Evolutionary conservation across 2,329 filamentous ascomycete species (phyloP).

Genomic region (Leptodontidium sp.): DNA sequence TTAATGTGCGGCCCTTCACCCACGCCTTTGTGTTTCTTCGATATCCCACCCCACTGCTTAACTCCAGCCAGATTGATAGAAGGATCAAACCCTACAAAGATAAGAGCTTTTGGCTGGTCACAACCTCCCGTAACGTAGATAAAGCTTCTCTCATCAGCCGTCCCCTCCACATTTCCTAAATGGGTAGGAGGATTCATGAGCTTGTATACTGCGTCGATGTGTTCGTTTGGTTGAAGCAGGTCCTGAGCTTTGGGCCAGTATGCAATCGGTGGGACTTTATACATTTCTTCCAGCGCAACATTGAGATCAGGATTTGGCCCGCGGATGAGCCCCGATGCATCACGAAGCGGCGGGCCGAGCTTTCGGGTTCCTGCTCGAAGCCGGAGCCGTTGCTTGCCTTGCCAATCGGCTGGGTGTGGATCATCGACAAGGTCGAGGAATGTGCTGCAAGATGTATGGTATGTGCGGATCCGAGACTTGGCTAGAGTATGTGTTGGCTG

Average conservation of each 20-base stretch:
- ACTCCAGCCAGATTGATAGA: constrained; percentile 47
- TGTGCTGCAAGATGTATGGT: constrained; percentile 59
- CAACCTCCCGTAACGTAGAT: constrained; percentile 52
- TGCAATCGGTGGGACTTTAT: constrained; percentile 33
- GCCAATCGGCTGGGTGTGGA: constrained; percentile 48
- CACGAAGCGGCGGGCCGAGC: constrained; percentile 44
- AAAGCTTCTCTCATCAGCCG: constrained; percentile 57
- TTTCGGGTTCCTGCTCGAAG: constrained; percentile 59
- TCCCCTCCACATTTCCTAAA: constrained; percentile 50
- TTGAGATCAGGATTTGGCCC: constrained; percentile 29
- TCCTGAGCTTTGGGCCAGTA: constrained; percentile 49
- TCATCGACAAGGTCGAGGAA: constrained; percentile 69
- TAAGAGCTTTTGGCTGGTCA: constrained; percentile 47
- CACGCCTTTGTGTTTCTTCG: constrained; percentile 34
- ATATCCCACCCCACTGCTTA: constrained; percentile 39
- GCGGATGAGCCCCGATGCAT: constrained; percentile 33
- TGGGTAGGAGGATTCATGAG: constrained; percentile 52
- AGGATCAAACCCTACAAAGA: constrained; percentile 56
- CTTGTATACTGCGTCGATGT: constrained; percentile 48
- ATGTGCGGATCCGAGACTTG: constrained; percentile 62
- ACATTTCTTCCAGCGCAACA: constrained; percentile 41
- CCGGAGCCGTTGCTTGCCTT: constrained; percentile 51
- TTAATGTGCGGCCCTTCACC: constrained; percentile 43
- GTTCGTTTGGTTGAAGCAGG: constrained; percentile 35
- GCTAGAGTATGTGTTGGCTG: constrained; percentile 57